Evolutionary conservation across 139 green algal genomes (phyloP), one percentile per base, ranked within the genome.

Genomic region (Chlorella sp.): DNA sequence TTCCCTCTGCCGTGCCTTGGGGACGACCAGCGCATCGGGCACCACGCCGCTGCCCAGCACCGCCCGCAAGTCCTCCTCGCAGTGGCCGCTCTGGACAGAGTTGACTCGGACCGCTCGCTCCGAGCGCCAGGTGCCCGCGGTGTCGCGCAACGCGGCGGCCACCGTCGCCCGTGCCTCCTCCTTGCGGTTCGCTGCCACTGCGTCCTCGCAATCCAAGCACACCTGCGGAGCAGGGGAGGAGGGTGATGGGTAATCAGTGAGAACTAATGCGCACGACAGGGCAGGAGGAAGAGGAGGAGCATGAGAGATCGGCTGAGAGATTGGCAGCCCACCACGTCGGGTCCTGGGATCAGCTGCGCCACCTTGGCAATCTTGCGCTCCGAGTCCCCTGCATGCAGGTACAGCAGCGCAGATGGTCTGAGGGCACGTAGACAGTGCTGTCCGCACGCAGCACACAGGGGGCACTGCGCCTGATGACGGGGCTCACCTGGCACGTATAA

Each of bases 101-200:
- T 86, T 86, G 53, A 86, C 64, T 38, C 80, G 77, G 29, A 86
- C 80, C 31, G 80, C 80, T 17, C 55, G 58, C 62, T 86, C 80
- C 12, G 19, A 43, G 14, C 11, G 23, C 29, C 8, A 17, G 17
- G 6, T 25, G 23, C 38, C 62, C 25, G 25, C 40, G n/a, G 1
- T 38, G 25, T 11, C 41, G 41, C 40, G 19, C 11, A 82, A 45
- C 69, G 51, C 53, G 17, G 25, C 25, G 5, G 79, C 55, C 7
- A 75, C 73, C 9, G 59, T 73, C 11, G 64, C 41, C 4, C 80
- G 58, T 17, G 80, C 80, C 2, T 43, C 69, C 12, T 43, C 55
- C 51, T 86, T 86, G 31, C 55, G 67, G 72, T 31, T 80, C 8
- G 46, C 12, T 19, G 77, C 80, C 71, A 86, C 80, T 1, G 77